Base-by-base conservation (phyloP, 257 asterid species). In the Ilex aquifolium region DNA sequence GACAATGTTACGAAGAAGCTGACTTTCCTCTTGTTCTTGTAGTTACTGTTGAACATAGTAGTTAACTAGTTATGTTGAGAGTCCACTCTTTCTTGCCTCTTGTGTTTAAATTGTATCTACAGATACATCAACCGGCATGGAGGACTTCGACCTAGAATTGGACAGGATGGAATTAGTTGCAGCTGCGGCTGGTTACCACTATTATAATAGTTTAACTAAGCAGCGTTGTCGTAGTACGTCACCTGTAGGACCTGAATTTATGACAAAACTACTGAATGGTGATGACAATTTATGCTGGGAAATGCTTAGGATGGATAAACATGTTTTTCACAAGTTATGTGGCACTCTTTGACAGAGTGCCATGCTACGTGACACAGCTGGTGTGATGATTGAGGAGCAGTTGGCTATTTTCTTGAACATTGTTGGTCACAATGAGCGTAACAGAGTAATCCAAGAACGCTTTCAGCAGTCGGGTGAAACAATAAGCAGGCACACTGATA, bases 401-500 rank as follows among this genome's bases (percentile, higher is more conserved):
- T 59, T 88, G 76, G 95, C 89, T 58, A 91, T 91, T 32, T 91
- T 88, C 79, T 77, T 91, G 75, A 91, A 80, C 66, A 76, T 91
- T 21, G 88, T 91, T 67, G 96, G 98, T 27, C 95, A 85, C 72
- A 91, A 85, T 52, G 98, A 88, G 79, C 92, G 96, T 50, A 91
- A 86, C 72, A 78, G 95, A 65, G 96, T 88, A 52, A 86, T 91
- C 70, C 96, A 83, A 60, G 96, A 84, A 65, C 80, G 92, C 51
- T 91, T 81, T 79, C 88, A 85, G 79, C 96, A 91, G 65, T 91
- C 95, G 0, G 98, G 95, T 36, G 95, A 88, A 70, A 91, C 96
- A 42, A 87, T 91, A 65, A 88, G 96, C 67, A 83, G 98, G 67
- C 95, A 91, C 72, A 88, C 88, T 58, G 96, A 88, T 48, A 88